These are phyloP conservation scores for Leccinum pseudoinsigne DNA, from an alignment of 1,284 basidiomycete species.

Conservation along the genomic window DNA sequence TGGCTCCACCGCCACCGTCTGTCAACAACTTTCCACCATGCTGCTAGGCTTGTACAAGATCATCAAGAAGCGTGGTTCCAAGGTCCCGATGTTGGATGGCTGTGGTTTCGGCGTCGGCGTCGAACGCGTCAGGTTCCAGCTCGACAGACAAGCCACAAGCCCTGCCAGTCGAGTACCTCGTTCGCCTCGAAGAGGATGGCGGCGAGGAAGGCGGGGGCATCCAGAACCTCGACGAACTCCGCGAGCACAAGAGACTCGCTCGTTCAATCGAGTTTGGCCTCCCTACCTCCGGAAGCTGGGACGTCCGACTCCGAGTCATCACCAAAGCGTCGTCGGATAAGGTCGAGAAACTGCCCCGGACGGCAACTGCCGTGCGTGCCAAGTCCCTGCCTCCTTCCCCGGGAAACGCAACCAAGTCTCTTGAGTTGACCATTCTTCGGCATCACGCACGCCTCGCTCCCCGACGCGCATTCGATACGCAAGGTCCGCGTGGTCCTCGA, in stretches of 20 bases:
- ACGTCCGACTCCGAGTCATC: conserved; percentile 75
- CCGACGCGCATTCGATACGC: conserved; percentile 74
- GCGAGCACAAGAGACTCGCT: conserved; percentile 66
- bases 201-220: conserved; percentile 33
- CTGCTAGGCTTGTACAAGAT: conserved; percentile 78
- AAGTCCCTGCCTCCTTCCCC: conserved; percentile 38
- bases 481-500: conserved; percentile 82
- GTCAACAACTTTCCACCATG: conserved; percentile 81
- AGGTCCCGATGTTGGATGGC: conserved; percentile 73
- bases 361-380: conserved; percentile 60
- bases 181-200: conserved; percentile 67
- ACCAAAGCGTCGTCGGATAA: conserved; percentile 70
- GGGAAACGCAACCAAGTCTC: conserved; percentile 35
- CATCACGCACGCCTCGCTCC: conserved; percentile 69
- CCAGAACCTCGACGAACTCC: conserved; percentile 58
- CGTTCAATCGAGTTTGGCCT: conserved; percentile 78
- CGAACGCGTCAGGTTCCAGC: conserved; percentile 75
- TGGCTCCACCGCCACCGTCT: conserved; percentile 54
- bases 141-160: conserved; percentile 66
- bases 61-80: conserved; percentile 70
- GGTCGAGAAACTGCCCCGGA: conserved; percentile 77
- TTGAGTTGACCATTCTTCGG: conserved; percentile 66
- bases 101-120: conserved; percentile 86
- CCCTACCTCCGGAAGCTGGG: conserved; percentile 86
- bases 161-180: conserved; percentile 82